Evolutionary conservation across 2,329 filamentous ascomycete genomes (phyloP), one percentile per base, ranked within the genome.

Genomic region (Aureobasidium vineae): DNA sequence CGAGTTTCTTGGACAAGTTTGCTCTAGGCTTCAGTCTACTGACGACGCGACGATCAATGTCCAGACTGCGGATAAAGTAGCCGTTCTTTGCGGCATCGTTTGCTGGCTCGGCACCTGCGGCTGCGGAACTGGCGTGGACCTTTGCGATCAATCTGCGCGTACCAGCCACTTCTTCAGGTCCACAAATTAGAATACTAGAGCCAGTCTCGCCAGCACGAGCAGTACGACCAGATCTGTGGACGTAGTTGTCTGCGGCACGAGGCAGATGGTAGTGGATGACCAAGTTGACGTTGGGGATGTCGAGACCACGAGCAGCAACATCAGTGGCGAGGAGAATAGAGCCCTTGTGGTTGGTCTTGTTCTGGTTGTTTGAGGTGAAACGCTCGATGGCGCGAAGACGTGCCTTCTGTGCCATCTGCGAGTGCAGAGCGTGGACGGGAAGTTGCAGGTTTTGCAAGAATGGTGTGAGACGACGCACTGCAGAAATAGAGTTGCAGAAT

Each of bases 221-320:
- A 0, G 95, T 98, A 70, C 95, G 90, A 15, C 95, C 95, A 1
- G 95, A 97, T 28, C 95, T 88, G 75, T 99, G 95, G 16, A 99
- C 93, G 75, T 99, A 99, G 56, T 90, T 90, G 76, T 98, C 94
- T 40, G 95, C 95, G 0, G 92, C 84, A 66, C 93, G 90, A 1
- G 95, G 95, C 0, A 97, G 88, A 77, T 99, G 94, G 79, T 99
- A 99, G 79, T 99, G 95, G 21, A 99, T 81, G 19, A 99, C 90
- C 16, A 96, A 84, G 71, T 97, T 90, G 54, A 98, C 92, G 40
- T 88, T 87, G 53, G 91, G 89, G 71, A 99, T 97, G 76, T 99
- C 95, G 56, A 99, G 87, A 78, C 95, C 95, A 69, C 94, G 88
- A 10, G 92, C 92, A 1, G 92, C 92, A 36, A 97, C 92, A 75